Percentiles rank a stretch among this genome's conserved stretches.
These are phyloP conservation scores for Pistacia vera DNA, from an alignment of 345 rosid genomes.

Conservation along the genomic window DNA sequence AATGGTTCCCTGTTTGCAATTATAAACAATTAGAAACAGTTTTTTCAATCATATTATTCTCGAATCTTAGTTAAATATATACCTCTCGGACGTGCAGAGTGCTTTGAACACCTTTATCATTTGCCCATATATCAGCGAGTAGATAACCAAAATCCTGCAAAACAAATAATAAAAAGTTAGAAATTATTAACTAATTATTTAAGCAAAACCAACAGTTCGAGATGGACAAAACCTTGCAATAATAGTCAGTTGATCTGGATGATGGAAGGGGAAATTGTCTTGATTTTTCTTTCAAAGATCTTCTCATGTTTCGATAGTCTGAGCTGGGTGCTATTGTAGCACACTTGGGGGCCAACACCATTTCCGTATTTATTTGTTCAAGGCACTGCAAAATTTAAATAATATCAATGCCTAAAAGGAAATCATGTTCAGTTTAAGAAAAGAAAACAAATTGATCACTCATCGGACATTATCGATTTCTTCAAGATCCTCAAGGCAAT, in stretches of 20 bases:
- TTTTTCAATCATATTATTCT: too few relatives aligned
- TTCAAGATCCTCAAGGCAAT: not conserved
- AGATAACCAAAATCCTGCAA: not conserved
- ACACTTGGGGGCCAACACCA: not conserved
- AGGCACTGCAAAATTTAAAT: conserved; percentile 3
- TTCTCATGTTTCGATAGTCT: not conserved
- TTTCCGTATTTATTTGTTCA: not conserved
- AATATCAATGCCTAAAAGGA: not conserved
- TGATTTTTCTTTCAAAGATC: not conserved
- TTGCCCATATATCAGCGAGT: not conserved
- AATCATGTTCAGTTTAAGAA: not conserved
- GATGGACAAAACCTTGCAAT: not conserved
- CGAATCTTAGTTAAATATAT: not conserved
- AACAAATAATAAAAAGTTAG: not conserved
- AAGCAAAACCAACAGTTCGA: not conserved
- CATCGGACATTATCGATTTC: not conserved
- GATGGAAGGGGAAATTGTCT: not conserved
- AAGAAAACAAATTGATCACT: not conserved
- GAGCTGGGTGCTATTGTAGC: not conserved
- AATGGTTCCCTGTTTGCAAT: not conserved
- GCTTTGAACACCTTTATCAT: not conserved
- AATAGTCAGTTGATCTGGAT: not conserved
- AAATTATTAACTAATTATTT: not conserved
- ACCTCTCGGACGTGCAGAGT: not conserved
- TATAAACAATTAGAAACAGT: not conserved